Conservation (phyloP, 495 filamentous ascomycete genomes). For the Cercophora newfieldiana region DNA sequence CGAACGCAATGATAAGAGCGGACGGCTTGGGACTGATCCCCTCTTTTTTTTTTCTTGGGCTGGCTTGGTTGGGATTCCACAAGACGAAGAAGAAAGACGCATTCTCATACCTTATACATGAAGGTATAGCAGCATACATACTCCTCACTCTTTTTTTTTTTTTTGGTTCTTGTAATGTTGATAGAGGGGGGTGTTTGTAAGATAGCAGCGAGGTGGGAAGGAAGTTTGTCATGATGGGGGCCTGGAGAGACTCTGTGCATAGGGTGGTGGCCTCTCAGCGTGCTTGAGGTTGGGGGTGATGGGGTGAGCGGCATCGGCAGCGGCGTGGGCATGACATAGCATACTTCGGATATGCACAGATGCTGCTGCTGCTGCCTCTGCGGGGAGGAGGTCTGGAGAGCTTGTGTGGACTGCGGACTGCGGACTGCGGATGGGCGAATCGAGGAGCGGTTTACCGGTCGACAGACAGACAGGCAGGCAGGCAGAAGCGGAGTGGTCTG, state of each 20-base stretch:
- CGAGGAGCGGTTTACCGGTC: neutral
- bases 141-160: neutral
- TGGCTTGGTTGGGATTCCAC: neutral
- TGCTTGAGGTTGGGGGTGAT: neutral
- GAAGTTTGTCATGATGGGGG: neutral
- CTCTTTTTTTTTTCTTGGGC: too few species aligned
- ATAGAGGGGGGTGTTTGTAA: neutral
- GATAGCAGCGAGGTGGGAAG: neutral
- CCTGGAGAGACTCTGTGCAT: neutral
- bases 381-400: neutral
- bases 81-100: neutral
- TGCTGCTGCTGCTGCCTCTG: neutral
- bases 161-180: conserved; percentile 1
- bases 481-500: too few species aligned
- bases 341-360: neutral
- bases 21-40: neutral
- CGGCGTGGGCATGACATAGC: neutral
- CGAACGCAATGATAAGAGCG: neutral
- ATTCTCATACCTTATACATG: neutral
- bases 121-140: conserved; percentile 2
- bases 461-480: too few species aligned
- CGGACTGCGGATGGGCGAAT: neutral
- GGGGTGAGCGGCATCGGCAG: neutral
- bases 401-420: neutral
- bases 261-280: neutral